phyloP scores from a whole-genome alignment of 2,329 filamentous ascomycete genomes.

The Penicillium sp. region DNA sequence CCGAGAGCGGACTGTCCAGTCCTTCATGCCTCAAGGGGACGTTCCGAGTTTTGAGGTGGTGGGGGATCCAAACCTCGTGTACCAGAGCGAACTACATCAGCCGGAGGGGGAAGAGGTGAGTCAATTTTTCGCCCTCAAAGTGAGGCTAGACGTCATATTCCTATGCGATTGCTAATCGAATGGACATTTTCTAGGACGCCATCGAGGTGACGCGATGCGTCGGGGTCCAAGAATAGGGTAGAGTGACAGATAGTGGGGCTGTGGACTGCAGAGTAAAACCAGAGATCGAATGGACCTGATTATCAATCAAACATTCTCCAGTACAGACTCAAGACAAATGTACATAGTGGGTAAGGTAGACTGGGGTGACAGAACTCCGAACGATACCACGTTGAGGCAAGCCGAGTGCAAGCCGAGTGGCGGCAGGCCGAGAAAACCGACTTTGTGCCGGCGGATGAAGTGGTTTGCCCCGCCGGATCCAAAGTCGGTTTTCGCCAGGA shows the following conservation, averaged over 20 bases:
- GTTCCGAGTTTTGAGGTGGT: conserved; percentile 22
- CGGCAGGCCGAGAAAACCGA: not conserved
- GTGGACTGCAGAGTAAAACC: not conserved
- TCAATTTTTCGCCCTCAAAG: not conserved
- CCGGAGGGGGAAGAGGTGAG: conserved; percentile 34
- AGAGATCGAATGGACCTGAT: conserved; percentile 1
- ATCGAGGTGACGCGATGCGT: conserved; percentile 39
- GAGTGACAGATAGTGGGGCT: not conserved
- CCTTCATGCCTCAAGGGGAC: conserved; percentile 25
- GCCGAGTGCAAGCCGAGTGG: not conserved
- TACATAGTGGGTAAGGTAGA: not conserved
- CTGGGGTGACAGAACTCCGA: conserved; percentile 14
- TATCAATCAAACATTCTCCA: conserved; percentile 11
- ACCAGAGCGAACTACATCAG: conserved; percentile 61
- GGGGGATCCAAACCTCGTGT: conserved; percentile 68
- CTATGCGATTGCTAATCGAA: conserved; percentile 2
- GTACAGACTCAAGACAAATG: not conserved
- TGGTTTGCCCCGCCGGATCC: conserved; percentile 32
- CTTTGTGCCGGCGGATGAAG: too few relatives aligned
- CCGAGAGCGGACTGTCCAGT: conserved; percentile 17
- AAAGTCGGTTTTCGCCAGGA: conserved; percentile 46
- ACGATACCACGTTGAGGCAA: not conserved
- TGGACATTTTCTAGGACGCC: conserved; percentile 29
- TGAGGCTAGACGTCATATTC: not conserved
- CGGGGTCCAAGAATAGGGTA: conserved; percentile 24